phyloP scores from a whole-genome alignment of 306 rosid species.

The Corylus heterophylla region DNA sequence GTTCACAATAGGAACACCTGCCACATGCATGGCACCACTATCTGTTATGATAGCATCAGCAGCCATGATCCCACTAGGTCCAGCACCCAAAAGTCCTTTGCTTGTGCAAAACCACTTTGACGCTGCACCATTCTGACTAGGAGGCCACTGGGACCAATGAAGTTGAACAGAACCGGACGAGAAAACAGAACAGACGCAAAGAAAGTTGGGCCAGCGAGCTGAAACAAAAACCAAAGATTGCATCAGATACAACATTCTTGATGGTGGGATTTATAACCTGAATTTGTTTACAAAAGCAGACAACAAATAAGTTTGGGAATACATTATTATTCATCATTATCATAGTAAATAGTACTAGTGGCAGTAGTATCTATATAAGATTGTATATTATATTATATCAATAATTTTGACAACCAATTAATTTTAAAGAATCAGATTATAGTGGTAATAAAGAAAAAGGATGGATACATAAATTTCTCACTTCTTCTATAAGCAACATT shows the following conservation, averaged over 20 bases:
- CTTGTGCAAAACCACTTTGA: slow-evolving; percentile 96
- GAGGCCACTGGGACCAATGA: slow-evolving; percentile 98
- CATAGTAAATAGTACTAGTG: neutral
- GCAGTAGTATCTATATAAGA: neutral
- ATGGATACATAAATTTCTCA: neutral
- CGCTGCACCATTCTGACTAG: slow-evolving; percentile 60
- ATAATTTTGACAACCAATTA: neutral
- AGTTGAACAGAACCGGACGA: slow-evolving; percentile 98
- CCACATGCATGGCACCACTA: slow-evolving; percentile 97
- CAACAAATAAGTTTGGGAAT: neutral
- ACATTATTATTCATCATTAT: neutral
- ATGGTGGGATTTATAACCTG: neutral
- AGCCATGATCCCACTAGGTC: slow-evolving; percentile 99
- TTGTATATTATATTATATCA: neutral
- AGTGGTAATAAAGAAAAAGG: neutral
- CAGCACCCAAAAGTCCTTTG: slow-evolving; percentile 95
- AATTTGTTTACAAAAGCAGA: neutral
- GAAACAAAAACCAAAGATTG: slow-evolving; percentile 40
- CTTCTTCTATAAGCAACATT: neutral
- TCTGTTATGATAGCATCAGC: slow-evolving; percentile 98
- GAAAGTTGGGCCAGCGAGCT: slow-evolving; percentile 99
- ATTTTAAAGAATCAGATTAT: neutral
- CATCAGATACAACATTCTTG: slow-evolving; percentile 33
- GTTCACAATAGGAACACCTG: slow-evolving; percentile 97
- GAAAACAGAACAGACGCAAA: slow-evolving; percentile 90